These are phyloP conservation scores for Neonectria sp. DNA, from an alignment of 2,329 filamentous ascomycete species.

Conservation along the genomic window DNA sequence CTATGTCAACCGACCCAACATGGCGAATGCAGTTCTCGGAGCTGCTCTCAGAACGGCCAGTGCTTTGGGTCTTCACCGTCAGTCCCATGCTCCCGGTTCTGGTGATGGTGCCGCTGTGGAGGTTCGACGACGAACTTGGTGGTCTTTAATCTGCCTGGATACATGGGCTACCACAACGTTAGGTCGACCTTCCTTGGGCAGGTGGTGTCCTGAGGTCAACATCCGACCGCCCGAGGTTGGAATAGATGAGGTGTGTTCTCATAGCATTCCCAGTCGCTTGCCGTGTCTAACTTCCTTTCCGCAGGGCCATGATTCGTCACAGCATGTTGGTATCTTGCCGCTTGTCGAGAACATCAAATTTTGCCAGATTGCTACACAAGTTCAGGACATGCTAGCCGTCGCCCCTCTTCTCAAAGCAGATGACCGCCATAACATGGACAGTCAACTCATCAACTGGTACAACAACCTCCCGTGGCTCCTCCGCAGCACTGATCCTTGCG, in stretches of 20 bases:
- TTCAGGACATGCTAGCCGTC: conserved; percentile 84
- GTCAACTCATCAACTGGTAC: conserved; percentile 80
- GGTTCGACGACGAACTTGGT: conserved; percentile 79
- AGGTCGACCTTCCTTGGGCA: conserved; percentile 78
- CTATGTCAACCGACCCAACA: conserved; percentile 82
- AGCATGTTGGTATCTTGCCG: conserved; percentile 77
- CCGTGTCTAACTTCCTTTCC: background rate
- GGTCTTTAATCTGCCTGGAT: conserved; percentile 81
- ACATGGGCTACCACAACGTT: conserved; percentile 82
- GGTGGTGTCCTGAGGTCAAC: conserved; percentile 78
- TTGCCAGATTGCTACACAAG: conserved; percentile 83
- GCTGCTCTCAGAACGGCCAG: conserved; percentile 81
- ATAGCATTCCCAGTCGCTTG: background rate
- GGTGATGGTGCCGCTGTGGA: conserved; percentile 55
- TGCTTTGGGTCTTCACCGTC: conserved; percentile 78
- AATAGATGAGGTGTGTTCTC: conserved; percentile 53
- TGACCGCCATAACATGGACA: conserved; percentile 77
- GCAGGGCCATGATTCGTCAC: conserved; percentile 63
- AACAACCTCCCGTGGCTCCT: conserved; percentile 78
- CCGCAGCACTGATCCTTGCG: conserved; percentile 75
- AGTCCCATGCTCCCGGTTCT: conserved; percentile 50
- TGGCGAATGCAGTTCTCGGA: conserved; percentile 81
- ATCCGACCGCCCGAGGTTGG: conserved; percentile 73
- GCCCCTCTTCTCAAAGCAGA: conserved; percentile 76
- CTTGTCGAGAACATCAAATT: conserved; percentile 84